Evolutionary conservation across 2,329 filamentous ascomycete species (phyloP).

Genomic region (Aspergillus sp.): DNA sequence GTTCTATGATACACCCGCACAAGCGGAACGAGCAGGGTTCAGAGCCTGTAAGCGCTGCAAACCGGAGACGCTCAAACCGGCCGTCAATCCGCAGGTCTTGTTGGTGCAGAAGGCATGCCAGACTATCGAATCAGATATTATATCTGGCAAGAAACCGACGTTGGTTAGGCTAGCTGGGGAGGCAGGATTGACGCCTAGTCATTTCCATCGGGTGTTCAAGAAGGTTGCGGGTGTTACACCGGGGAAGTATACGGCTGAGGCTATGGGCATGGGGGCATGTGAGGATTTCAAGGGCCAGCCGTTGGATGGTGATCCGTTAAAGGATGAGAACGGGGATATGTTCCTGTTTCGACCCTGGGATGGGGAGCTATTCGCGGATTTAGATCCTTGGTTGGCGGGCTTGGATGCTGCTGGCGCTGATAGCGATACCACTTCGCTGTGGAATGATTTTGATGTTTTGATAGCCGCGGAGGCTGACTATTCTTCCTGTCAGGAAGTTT

Average conservation of each 20-base stretch:
- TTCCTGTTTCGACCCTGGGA: background rate
- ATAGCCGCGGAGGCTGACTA: slow-evolving; percentile 28
- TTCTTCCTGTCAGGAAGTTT: slow-evolving; percentile 7
- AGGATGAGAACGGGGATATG: background rate
- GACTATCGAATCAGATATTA: slow-evolving; percentile 28
- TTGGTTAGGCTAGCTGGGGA: slow-evolving; percentile 49
- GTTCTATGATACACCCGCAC: slow-evolving; percentile 50
- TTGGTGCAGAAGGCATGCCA: slow-evolving; percentile 34
- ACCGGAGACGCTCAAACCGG: slow-evolving; percentile 38
- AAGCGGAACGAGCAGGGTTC: slow-evolving; percentile 53
- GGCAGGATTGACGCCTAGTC: slow-evolving; percentile 51
- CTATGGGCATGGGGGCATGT: background rate
- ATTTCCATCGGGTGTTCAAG: slow-evolving; percentile 59
- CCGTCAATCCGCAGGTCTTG: slow-evolving; percentile 30
- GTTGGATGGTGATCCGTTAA: background rate
- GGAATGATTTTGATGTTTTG: slow-evolving; percentile 41
- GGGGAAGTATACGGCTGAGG: slow-evolving; percentile 35
- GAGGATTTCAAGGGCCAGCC: background rate
- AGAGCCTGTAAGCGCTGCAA: slow-evolving; percentile 58
- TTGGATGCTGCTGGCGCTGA: background rate
- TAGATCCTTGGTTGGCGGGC: background rate
- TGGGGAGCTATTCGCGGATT: background rate
- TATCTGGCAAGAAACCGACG: slow-evolving; percentile 33
- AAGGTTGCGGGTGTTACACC: slow-evolving; percentile 52
- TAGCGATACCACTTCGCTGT: slow-evolving; percentile 15